phyloP scores from a whole-genome alignment of 129 eudicot genomes.

The Saposhnikovia divaricata region DNA sequence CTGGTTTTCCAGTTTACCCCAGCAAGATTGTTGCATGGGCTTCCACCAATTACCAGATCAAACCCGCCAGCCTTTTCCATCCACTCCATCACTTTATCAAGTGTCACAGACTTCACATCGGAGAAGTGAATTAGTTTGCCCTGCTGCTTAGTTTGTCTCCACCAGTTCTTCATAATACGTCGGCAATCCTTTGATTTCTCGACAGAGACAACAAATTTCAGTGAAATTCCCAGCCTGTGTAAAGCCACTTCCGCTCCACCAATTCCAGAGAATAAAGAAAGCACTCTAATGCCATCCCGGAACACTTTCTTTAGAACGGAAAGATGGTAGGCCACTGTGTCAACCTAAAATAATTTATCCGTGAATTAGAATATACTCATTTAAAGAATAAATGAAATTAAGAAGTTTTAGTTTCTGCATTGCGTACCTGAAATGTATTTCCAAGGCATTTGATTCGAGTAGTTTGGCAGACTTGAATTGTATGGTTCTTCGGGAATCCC shows the following conservation, averaged over 20 bases:
- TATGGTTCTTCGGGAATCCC: too few species aligned
- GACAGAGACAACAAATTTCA: conserved; percentile 37
- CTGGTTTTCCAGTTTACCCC: conserved; percentile 48
- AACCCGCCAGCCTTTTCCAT: conserved; percentile 26
- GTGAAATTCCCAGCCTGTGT: conserved; percentile 34
- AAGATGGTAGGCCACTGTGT: conserved; percentile 47
- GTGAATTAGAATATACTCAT: conserved; percentile 9
- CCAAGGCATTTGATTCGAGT: conserved; percentile 22
- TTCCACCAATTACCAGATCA: conserved; percentile 41
- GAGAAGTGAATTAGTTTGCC: background rate
- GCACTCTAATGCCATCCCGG: conserved; percentile 30
- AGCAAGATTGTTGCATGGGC: conserved; percentile 55
- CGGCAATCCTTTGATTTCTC: too few species aligned
- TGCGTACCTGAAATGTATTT: conserved; percentile 2
- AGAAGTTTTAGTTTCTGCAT: too few species aligned
- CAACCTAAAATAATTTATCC: conserved; percentile 34
- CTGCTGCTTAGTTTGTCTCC: too few species aligned
- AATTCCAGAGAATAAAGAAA: conserved; percentile 48
- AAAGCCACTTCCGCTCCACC: conserved; percentile 58
- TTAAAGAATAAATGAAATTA: too few species aligned
- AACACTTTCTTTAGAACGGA: conserved; percentile 23
- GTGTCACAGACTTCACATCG: conserved; percentile 24
- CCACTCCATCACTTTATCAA: conserved; percentile 14
- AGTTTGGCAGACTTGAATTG: too few species aligned
- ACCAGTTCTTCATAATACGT: too few species aligned